Conservation (phyloP, 169 alveolate genomes). For the Eimeria tenella region DNA sequence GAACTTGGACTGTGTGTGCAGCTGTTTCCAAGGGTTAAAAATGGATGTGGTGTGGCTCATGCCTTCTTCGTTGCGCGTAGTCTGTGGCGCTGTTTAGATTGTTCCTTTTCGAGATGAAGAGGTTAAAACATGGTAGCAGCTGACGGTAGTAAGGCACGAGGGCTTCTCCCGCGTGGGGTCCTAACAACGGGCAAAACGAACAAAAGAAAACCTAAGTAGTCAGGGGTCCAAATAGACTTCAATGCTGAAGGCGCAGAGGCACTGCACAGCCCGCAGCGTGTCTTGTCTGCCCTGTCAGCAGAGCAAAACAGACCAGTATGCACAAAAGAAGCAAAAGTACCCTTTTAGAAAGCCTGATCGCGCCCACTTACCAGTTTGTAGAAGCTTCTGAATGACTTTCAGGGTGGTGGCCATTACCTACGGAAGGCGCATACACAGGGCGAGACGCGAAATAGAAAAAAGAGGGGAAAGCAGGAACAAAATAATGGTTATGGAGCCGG, state of each 20-base stretch:
- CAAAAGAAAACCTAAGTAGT: too few species aligned
- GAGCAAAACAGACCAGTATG: too few species aligned
- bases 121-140: constrained; percentile 93
- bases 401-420: constrained; percentile 77
- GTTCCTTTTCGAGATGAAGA: constrained; percentile 90
- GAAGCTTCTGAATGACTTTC: constrained; percentile 74
- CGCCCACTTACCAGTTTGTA: constrained; percentile 45
- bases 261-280: too few species aligned
- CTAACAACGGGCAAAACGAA: constrained; percentile 11
- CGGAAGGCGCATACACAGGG: not conserved
- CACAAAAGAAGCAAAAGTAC: too few species aligned
- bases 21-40: constrained; percentile 31
- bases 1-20: not conserved
- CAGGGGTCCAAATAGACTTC: too few species aligned
- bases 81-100: constrained; percentile 92
- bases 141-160: constrained; percentile 97
- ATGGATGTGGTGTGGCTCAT: not conserved
- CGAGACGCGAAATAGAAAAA: not conserved
- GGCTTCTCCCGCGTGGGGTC: constrained; percentile 95
- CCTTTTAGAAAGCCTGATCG: not conserved
- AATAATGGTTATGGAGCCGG: not conserved
- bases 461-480: not conserved
- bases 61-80: constrained; percentile 92
- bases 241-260: too few species aligned
- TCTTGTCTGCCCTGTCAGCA: too few species aligned